phyloP scores from a whole-genome alignment of 805 yeast species.

The Yamadazyma sp. region DNA sequence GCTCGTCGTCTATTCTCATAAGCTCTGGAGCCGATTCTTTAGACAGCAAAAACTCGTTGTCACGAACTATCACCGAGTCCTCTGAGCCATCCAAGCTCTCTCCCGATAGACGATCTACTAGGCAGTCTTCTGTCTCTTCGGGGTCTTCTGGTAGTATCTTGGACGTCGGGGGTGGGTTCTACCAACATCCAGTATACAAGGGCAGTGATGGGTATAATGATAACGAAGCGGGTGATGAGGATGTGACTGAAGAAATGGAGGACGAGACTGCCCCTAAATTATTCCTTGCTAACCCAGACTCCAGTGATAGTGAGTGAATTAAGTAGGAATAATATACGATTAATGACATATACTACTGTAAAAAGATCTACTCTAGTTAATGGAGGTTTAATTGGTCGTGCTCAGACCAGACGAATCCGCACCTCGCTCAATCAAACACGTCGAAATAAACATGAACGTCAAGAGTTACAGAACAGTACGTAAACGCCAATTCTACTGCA shows the following conservation, averaged over 20 bases:
- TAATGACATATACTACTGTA: too few species aligned
- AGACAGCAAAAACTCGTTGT: conserved; percentile 27
- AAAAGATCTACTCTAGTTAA: too few species aligned
- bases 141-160: conserved; percentile 17
- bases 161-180: conserved; percentile 27
- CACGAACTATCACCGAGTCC: conserved; percentile 29
- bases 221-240: conserved; percentile 17
- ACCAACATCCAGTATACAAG: conserved; percentile 38
- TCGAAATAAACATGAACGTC: too few species aligned
- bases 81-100: conserved; percentile 5
- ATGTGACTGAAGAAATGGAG: conserved; percentile 6
- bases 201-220: conserved; percentile 30
- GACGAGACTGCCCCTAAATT: conserved; percentile 45
- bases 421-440: too few species aligned
- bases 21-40: conserved; percentile 6
- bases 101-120: conserved; percentile 9
- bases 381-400: too few species aligned
- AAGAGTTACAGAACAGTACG: too few species aligned
- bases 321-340: too few species aligned
- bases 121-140: conserved; percentile 17
- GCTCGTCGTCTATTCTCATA: conserved; percentile 5
- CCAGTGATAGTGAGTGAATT: conserved; percentile 36
- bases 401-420: too few species aligned
- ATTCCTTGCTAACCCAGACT: conserved; percentile 59
- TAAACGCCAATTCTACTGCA: too few species aligned